A percentile compares a stretch with the other conserved stretches of the same genome.
Conservation (phyloP, 179 eudicot genomes). For the Beta lomatogona region DNA sequence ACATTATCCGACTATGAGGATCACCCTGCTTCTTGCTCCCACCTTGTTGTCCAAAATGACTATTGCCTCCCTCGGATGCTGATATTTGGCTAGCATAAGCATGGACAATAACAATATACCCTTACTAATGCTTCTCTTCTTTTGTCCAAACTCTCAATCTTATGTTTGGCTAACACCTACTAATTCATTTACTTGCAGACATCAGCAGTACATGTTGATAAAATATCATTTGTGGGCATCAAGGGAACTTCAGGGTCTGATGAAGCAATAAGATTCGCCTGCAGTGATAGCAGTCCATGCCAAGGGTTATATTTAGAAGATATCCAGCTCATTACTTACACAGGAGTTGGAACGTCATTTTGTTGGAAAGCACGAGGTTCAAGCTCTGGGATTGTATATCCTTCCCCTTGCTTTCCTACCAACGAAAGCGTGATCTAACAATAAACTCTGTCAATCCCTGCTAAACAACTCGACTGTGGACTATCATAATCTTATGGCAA, state of each 20-base stretch:
- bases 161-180: neutral
- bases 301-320: slow-evolving; percentile 63
- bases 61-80: neutral
- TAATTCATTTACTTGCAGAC: slow-evolving; percentile 52
- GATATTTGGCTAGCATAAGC: neutral
- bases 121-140: neutral
- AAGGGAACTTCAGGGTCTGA: slow-evolving; percentile 83
- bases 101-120: neutral
- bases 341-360: slow-evolving; percentile 49
- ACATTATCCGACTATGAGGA: neutral
- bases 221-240: slow-evolving; percentile 58
- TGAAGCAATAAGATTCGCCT: slow-evolving; percentile 71
- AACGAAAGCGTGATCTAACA: slow-evolving; percentile 27
- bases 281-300: slow-evolving; percentile 83
- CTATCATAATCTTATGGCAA: neutral
- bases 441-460: slow-evolving; percentile 23
- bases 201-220: slow-evolving; percentile 52
- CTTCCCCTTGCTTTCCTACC: slow-evolving; percentile 62
- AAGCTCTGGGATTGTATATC: slow-evolving; percentile 59
- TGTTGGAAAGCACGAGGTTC: slow-evolving; percentile 87
- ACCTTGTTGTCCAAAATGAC: neutral
- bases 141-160: neutral
- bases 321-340: slow-evolving; percentile 49
- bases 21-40: neutral
- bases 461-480: slow-evolving; percentile 20